Evolutionary conservation across 768 basidiomycete species (phyloP).

Genomic region (Mycena venus): DNA sequence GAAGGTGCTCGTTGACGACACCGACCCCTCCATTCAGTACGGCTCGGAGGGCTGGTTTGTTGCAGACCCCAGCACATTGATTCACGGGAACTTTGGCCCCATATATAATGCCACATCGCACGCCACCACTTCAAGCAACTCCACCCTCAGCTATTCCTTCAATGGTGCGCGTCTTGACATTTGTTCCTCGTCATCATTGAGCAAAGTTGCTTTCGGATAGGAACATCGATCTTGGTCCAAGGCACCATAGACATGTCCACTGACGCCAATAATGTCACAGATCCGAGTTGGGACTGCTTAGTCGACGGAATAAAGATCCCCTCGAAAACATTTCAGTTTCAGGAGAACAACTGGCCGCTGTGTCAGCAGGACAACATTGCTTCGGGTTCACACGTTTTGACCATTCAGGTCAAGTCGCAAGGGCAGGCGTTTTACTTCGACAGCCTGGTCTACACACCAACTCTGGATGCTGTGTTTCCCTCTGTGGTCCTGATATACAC

Average conservation of each 20-base stretch:
- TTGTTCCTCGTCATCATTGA: neutral
- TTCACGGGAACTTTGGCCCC: conserved; percentile 22
- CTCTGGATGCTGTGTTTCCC: neutral
- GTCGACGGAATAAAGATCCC: conserved; percentile 41
- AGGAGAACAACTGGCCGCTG: conserved; percentile 48
- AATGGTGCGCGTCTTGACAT: conserved; percentile 3
- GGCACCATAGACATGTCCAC: conserved; percentile 34
- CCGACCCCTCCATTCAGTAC: conserved; percentile 21
- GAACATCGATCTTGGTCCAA: conserved; percentile 39
- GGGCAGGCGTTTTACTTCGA: conserved; percentile 45
- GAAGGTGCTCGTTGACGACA: conserved; percentile 24
- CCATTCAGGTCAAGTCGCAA: conserved; percentile 38
- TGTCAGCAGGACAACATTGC: conserved; percentile 37
- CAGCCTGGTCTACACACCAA: conserved; percentile 40
- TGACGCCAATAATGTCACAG: conserved; percentile 31
- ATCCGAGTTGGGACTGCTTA: conserved; percentile 42
- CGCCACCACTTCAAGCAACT: neutral
- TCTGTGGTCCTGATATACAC: conserved; percentile 5
- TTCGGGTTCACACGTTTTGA: conserved; percentile 42
- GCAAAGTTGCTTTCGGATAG: conserved; percentile 17
- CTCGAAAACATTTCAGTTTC: conserved; percentile 26
- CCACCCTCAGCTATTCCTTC: conserved; percentile 21
- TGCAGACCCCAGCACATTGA: neutral
- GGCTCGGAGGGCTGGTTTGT: conserved; percentile 18
- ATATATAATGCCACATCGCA: conserved; percentile 23